These are phyloP conservation scores for Gastrolobium bilobum DNA, from an alignment of 306 rosid species.

Conservation along the genomic window DNA sequence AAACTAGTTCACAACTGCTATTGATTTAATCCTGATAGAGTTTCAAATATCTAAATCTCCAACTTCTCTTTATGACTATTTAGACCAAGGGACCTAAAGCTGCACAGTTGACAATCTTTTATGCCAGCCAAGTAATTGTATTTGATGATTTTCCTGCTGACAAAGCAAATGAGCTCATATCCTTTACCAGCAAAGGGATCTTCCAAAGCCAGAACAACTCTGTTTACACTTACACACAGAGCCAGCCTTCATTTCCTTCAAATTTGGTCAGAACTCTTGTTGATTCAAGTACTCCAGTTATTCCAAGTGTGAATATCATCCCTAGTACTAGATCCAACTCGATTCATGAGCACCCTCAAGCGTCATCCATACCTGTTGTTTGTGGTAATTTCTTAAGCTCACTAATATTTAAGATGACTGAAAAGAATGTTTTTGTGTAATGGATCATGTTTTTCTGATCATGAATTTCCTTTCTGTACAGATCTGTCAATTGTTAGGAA, in stretches of 20 bases:
- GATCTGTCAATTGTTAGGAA: conserved; percentile 79
- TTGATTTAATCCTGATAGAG: background rate
- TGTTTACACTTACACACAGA: conserved; percentile 36
- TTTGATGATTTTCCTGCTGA: conserved; percentile 66
- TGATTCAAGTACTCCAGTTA: conserved; percentile 25
- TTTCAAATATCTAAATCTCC: background rate
- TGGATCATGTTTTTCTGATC: conserved; percentile 42
- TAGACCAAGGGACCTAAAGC: conserved; percentile 48
- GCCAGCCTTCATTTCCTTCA: conserved; percentile 40
- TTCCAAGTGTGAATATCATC: conserved; percentile 35
- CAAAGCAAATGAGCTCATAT: conserved; percentile 70
- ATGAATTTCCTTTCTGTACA: no score
- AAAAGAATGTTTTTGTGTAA: background rate
- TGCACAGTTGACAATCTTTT: conserved; percentile 75
- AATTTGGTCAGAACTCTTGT: conserved; percentile 18
- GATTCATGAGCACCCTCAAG: conserved; percentile 45
- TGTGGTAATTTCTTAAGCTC: conserved; percentile 56
- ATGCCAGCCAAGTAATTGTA: conserved; percentile 73
- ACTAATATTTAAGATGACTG: background rate
- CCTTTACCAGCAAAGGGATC: conserved; percentile 61
- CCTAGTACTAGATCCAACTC: conserved; percentile 28
- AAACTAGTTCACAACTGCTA: background rate
- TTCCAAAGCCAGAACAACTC: conserved; percentile 40
- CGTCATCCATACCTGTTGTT: conserved; percentile 55
- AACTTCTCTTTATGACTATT: background rate